These are phyloP conservation scores for Penicillium sp. DNA, from an alignment of 2,329 filamentous ascomycete genomes.

Conservation along the genomic window DNA sequence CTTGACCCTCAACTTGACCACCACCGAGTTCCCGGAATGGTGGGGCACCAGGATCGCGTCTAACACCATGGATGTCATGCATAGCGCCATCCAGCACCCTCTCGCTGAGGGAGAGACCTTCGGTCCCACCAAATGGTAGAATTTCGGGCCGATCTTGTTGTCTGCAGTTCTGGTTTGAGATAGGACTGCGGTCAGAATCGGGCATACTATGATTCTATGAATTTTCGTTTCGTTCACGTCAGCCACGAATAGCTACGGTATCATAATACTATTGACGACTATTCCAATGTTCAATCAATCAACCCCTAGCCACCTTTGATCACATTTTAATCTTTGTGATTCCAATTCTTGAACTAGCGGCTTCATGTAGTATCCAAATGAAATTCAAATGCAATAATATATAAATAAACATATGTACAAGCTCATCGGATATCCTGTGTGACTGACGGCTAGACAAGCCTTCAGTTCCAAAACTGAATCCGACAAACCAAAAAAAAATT, in stretches of 20 bases:
- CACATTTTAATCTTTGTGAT: too few species aligned
- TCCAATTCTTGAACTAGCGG: too few species aligned
- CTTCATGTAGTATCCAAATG: background rate
- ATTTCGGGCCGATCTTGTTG: background rate
- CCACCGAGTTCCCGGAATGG: conserved; percentile 58
- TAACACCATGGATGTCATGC: conserved; percentile 61
- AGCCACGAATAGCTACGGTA: conserved; percentile 1
- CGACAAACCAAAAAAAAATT: conserved; percentile 7
- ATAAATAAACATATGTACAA: conserved; percentile 4
- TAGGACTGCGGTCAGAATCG: background rate
- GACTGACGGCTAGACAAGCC: background rate
- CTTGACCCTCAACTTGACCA: conserved; percentile 63
- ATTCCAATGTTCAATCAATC: background rate
- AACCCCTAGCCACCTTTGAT: too few species aligned
- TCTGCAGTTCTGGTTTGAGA: background rate
- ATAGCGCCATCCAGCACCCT: conserved; percentile 58
- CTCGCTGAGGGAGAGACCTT: conserved; percentile 59
- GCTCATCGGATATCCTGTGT: background rate
- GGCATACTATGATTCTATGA: background rate
- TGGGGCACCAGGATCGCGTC: conserved; percentile 64
- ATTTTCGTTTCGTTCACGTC: background rate
- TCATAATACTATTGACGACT: background rate
- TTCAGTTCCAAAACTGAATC: background rate
- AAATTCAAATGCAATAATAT: background rate
- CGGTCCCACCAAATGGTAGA: conserved; percentile 50